These are phyloP conservation scores for Lactifluus piperatus DNA, from an alignment of 768 basidiomycete genomes.

Conservation along the genomic window DNA sequence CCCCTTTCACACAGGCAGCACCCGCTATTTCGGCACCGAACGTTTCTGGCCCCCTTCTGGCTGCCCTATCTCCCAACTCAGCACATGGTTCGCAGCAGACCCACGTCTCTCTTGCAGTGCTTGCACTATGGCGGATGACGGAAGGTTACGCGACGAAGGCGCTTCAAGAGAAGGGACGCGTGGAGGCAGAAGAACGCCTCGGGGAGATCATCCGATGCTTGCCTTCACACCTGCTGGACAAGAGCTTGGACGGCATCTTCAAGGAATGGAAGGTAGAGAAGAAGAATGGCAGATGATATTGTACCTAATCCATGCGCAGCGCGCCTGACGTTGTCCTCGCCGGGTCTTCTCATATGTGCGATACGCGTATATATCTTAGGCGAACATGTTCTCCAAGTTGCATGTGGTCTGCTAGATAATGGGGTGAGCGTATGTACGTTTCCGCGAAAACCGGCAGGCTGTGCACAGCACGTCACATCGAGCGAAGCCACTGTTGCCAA, in stretches of 20 bases:
- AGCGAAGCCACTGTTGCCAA: conserved; percentile 1
- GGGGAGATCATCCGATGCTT: conserved; percentile 87
- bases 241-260: conserved; percentile 90
- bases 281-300: conserved; percentile 46
- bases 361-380: conserved; percentile 3
- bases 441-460: not conserved
- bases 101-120: conserved; percentile 85
- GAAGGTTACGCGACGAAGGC: conserved; percentile 75
- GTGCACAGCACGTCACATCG: conserved; percentile 11
- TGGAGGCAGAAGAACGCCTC: conserved; percentile 64
- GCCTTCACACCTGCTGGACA: conserved; percentile 81
- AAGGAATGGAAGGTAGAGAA: conserved; percentile 85
- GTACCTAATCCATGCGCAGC: not conserved
- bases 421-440: not conserved
- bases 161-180: conserved; percentile 47
- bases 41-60: conserved; percentile 59
- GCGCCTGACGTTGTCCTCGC: conserved; percentile 3
- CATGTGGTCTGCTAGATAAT: not conserved
- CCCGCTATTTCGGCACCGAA: conserved; percentile 53
- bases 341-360: not conserved
- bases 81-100: conserved; percentile 86
- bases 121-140: conserved; percentile 83
- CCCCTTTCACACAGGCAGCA: conserved; percentile 53
- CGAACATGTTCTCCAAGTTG: not conserved
- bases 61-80: conserved; percentile 64